A percentile compares a stretch with the other conserved stretches of the same genome.
These are phyloP conservation scores for Tarenaya hassleriana DNA, from an alignment of 345 rosid genomes.

Conservation along the genomic window DNA sequence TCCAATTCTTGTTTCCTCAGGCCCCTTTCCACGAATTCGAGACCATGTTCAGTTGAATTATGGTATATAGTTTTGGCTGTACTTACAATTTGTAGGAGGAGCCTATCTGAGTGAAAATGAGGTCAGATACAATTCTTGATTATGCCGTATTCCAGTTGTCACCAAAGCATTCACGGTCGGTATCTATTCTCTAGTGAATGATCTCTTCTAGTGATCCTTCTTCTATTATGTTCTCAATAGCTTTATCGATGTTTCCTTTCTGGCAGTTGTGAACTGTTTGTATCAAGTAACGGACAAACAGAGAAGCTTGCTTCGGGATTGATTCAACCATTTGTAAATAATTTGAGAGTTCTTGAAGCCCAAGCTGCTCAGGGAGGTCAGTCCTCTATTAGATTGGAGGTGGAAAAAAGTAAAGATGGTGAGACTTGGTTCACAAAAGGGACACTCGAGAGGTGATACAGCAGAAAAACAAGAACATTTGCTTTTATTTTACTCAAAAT, in stretches of 20 bases:
- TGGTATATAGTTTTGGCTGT: neutral
- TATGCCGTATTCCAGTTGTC: constrained; percentile 66
- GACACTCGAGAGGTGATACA: constrained; percentile 74
- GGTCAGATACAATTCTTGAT: constrained; percentile 44
- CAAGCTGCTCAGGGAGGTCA: constrained; percentile 46
- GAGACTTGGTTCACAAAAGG: constrained; percentile 82
- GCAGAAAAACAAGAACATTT: neutral
- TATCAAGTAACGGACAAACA: constrained; percentile 56
- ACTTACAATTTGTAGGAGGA: too few species aligned
- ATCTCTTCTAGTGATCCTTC: constrained; percentile 49
- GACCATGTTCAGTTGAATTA: neutral
- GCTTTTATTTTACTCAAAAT: constrained; percentile 32
- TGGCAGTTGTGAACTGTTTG: constrained; percentile 78
- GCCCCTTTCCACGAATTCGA: neutral
- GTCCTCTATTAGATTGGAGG: constrained; percentile 56
- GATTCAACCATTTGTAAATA: constrained; percentile 66
- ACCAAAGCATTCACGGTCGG: constrained; percentile 60
- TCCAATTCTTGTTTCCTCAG: neutral
- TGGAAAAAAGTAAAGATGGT: constrained; percentile 34
- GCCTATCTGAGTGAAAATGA: constrained; percentile 35
- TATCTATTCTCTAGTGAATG: constrained; percentile 12
- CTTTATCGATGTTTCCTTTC: constrained; percentile 67
- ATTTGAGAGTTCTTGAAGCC: constrained; percentile 68
- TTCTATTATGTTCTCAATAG: constrained; percentile 72
- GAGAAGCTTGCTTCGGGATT: constrained; percentile 89